Evolutionary conservation across 331 rosid genomes (phyloP).

Genomic region (Prunus yedoensis): DNA sequence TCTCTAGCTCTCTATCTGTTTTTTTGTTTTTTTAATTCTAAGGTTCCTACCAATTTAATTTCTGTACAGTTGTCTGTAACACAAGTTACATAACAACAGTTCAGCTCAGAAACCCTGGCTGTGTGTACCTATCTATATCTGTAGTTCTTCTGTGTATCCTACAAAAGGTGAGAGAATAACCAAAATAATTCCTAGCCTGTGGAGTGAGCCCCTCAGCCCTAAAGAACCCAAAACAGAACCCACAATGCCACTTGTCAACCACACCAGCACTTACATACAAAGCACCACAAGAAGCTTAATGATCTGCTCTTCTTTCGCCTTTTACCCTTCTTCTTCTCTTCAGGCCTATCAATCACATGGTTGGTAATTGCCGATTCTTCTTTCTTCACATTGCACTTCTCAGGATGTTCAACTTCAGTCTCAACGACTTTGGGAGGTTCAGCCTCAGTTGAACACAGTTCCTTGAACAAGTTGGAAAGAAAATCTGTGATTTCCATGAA

Average conservation of each 20-base stretch:
- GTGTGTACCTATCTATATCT: conserved; percentile 11
- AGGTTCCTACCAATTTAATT: neutral
- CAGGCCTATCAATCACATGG: neutral
- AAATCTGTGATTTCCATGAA: conserved; percentile 37
- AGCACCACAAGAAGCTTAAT: conserved; percentile 23
- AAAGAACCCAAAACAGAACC: neutral
- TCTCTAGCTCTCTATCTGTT: neutral
- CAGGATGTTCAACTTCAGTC: conserved; percentile 12
- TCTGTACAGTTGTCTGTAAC: conserved; percentile 11
- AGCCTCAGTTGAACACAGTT: conserved; percentile 1
- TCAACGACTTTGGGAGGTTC: conserved; percentile 5
- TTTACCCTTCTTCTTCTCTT: conserved; percentile 7
- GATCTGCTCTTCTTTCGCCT: conserved; percentile 17
- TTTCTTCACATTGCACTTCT: neutral
- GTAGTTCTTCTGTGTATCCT: conserved; percentile 3
- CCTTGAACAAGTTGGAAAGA: conserved; percentile 28
- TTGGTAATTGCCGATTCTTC: conserved; percentile 2
- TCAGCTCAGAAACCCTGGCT: neutral
- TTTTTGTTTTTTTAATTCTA: neutral
- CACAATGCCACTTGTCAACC: conserved; percentile 18
- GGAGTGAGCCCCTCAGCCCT: neutral
- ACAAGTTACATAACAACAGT: conserved; percentile 1
- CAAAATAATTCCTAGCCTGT: neutral
- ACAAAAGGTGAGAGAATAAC: conserved; percentile 6
- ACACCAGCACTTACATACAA: conserved; percentile 1